A percentile compares a stretch with the other conserved stretches of the same genome.
Conservation (phyloP, 352 stramenopile species). For the Pythium brassicae region DNA sequence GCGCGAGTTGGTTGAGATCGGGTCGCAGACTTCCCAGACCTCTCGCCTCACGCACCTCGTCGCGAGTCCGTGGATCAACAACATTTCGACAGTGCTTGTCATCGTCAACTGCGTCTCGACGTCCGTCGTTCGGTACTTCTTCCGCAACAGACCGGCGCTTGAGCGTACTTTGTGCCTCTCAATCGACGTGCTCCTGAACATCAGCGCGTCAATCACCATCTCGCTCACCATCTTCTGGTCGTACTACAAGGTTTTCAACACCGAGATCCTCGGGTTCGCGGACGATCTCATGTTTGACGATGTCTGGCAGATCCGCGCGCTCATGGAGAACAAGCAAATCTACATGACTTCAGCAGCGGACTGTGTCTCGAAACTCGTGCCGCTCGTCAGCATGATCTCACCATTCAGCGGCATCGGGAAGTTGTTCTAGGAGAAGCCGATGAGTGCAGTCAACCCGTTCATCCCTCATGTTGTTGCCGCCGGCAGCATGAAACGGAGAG, state of each 20-base stretch:
- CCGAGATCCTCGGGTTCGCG: constrained; percentile 4
- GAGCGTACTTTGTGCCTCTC: constrained; percentile 19
- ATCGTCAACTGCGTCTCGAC: constrained; percentile 10
- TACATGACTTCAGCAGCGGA: constrained; percentile 7
- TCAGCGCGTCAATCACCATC: constrained; percentile 16
- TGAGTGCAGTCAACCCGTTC: not conserved
- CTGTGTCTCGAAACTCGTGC: constrained; percentile 11
- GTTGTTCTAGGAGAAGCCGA: constrained; percentile 7
- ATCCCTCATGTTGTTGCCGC: not conserved
- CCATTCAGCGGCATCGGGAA: constrained; percentile 11
- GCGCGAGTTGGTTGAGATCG: constrained; percentile 13
- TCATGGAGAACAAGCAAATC: constrained; percentile 13
- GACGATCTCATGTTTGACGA: constrained; percentile 12
- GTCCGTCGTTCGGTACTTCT: constrained; percentile 7
- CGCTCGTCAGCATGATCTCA: constrained; percentile 8
- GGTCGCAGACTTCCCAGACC: constrained; percentile 9
- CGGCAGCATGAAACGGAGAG: not conserved
- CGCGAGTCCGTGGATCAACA: constrained; percentile 10
- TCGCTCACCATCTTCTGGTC: constrained; percentile 10
- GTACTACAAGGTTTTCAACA: constrained; percentile 10
- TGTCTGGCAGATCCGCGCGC: constrained; percentile 11
- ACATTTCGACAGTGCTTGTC: constrained; percentile 10
- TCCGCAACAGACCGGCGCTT: constrained; percentile 4
- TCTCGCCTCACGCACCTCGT: constrained; percentile 8
- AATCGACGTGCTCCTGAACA: constrained; percentile 21